Evolutionary conservation across 345 rosid species (phyloP), one percentile per base, ranked within the genome.

Genomic region (Syzygium aqueum): DNA sequence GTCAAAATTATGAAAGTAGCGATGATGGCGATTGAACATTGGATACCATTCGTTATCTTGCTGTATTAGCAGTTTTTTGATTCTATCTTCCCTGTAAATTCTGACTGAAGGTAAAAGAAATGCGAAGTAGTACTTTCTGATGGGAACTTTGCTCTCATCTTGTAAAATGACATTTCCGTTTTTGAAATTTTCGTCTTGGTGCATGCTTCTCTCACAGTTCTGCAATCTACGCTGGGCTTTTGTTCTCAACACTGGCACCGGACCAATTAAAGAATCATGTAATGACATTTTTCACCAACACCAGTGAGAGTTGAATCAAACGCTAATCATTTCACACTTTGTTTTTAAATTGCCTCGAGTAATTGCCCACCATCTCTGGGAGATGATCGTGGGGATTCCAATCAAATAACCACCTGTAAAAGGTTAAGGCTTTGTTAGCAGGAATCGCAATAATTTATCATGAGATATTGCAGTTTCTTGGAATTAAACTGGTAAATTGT

Each of bases 1-100:
- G 91, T 85, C 96, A 95, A 87, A 91, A 88, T 54, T 93, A 94
- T 49, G 95, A 86, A 6, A 93, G 94, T 85, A 96, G 91, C 8
- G 61, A 56, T 77, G 96, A 93, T 51, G 93, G 90, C 88, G n/a
- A 86, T 40, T 78, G 51, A 78, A 28, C 51, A 3, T 9, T 56
- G 6, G 2, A 56, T 56, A 1, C 27, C 12, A 22, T 56, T 56
- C 3, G n/a, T 56, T 56, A 8, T 22, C n/a, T 25, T 0, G 57
- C 8, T 56, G 61, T 56, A 56, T 0, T 22, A 56, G 61, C 61
- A 56, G 61, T 56, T 56, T 2, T 25, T 56, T 56, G 61, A 56
- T 25, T 22, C 61, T 56, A 56, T 56, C 61, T 9, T 56, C 61
- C 12, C 61, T 0, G 61, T 23, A 56, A 56, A 1, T 56, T 56